Base-by-base conservation (phyloP, 495 filamentous ascomycete genomes). In the Penicillium desertorum region DNA sequence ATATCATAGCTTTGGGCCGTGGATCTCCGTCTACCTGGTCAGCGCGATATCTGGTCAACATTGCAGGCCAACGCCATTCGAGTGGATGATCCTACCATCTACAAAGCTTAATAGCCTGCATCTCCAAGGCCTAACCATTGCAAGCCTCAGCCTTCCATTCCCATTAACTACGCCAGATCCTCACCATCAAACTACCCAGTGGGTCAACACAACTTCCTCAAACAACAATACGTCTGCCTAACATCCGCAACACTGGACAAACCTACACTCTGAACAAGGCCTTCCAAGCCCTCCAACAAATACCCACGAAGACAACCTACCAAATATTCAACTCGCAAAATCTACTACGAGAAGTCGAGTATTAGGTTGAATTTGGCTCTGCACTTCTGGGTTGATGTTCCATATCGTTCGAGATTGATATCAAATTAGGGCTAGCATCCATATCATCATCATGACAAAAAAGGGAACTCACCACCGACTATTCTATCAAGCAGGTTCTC, bases 11-110 rank as follows among this genome's bases (percentile, higher is more conserved):
- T 22, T 16, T 14, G 43, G 22, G 20, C 41, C 19, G 9, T 11
- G 20, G 1, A 25, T 23, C 4, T 14, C 20, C 11, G 10, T 20
- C 10, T 3, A 14, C 19, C 17, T 6, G 20, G 10, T 10, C 11
- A 44, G 42, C 42, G 23, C 10, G 19, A 14, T 2, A 44, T 23
- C 3, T 10, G 41, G 8, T 14, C 7, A 5, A 19, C 0, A 22
- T 22, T 12, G 23, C 77, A 94, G 23, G 8, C 14, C 22, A 46
- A 46, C n/a, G 41, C 11, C 17, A 44, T 27, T 30, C 14, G 9
- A 29, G 25, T 19, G 45, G 11, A 46, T 25, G 23, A 25, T 25
- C 23, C 23, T 6, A 25, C 23, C 23, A 6, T 25, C 4, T 25
- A 5, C 23, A 25, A 25, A 25, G 23, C 5, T 25, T 4, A 25